These are phyloP conservation scores for Papiliotrema nemorosa DNA, from an alignment of 1,284 basidiomycete species.

Conservation along the genomic window DNA sequence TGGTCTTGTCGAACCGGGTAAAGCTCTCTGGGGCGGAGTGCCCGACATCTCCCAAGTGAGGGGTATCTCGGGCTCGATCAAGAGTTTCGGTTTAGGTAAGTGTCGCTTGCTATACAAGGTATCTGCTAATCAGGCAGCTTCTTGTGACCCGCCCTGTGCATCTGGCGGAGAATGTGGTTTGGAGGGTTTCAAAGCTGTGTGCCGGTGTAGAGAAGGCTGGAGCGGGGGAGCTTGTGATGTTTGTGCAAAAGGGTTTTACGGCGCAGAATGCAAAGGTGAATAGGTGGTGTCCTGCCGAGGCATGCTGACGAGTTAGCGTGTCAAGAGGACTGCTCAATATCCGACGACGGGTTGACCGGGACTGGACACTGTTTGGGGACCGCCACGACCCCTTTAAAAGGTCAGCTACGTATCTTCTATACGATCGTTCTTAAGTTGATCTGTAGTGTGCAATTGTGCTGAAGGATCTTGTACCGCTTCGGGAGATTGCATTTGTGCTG, in stretches of 20 bases:
- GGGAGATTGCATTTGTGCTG: constrained; percentile 46
- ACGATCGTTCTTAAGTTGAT: background rate
- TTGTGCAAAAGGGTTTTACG: constrained; percentile 43
- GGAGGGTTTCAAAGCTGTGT: constrained; percentile 8
- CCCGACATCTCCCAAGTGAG: constrained; percentile 22
- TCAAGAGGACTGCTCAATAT: constrained; percentile 35
- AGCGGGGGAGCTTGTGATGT: constrained; percentile 27
- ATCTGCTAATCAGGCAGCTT: too few relatives aligned
- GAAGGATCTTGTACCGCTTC: constrained; percentile 45
- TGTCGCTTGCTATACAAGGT: too few relatives aligned
- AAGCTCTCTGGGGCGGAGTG: constrained; percentile 34
- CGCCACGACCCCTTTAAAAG: constrained; percentile 11
- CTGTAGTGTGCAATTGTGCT: constrained; percentile 47
- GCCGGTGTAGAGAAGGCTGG: constrained; percentile 35
- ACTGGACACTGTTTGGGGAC: constrained; percentile 47
- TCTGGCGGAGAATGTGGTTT: constrained; percentile 25
- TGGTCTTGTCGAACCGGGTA: constrained; percentile 21
- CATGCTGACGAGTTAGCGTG: constrained; percentile 28
- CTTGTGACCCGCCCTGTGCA: constrained; percentile 31
- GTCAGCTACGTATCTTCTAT: constrained; percentile 7
- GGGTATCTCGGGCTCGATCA: background rate
- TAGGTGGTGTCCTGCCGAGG: too few relatives aligned
- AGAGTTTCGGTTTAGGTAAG: constrained; percentile 17
- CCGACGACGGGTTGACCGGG: constrained; percentile 48
- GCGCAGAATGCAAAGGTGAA: constrained; percentile 38